Evolutionary conservation across 257 asterid species (phyloP).

Genomic region (Hygrophila difformis): DNA sequence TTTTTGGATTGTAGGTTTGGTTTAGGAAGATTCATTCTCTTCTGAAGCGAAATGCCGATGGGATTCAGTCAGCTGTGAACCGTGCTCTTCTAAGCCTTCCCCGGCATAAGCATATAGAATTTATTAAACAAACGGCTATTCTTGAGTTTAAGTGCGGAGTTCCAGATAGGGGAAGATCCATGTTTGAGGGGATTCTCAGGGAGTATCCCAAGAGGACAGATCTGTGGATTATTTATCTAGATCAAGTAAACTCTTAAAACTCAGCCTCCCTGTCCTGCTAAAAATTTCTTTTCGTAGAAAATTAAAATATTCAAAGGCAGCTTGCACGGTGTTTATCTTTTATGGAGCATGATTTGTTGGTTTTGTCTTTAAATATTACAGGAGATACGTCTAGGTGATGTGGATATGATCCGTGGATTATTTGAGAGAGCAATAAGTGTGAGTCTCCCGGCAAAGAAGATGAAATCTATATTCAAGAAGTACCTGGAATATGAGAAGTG

Average conservation of each 20-base stretch:
- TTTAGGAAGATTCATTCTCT: conserved; percentile 48
- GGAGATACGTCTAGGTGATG: conserved; percentile 81
- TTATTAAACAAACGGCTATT: conserved; percentile 71
- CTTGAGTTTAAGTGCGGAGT: conserved; percentile 81
- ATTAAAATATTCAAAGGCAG: background rate
- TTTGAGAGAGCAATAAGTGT: conserved; percentile 90
- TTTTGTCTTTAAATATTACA: conserved; percentile 22
- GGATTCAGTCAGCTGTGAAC: conserved; percentile 50
- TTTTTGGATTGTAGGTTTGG: conserved; percentile 59
- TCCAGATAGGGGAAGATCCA: conserved; percentile 86
- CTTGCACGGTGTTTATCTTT: background rate
- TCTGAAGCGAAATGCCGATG: conserved; percentile 49
- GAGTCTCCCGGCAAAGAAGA: conserved; percentile 77
- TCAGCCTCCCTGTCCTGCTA: background rate
- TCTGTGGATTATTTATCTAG: conserved; percentile 87
- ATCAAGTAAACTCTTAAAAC: conserved; percentile 52
- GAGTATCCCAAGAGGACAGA: conserved; percentile 94
- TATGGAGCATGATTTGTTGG: background rate
- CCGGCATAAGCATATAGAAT: conserved; percentile 67
- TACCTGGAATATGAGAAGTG: conserved; percentile 72
- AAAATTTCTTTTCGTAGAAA: background rate
- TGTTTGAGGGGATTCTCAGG: conserved; percentile 76
- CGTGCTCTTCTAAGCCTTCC: conserved; percentile 77
- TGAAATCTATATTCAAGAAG: conserved; percentile 85
- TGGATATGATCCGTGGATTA: conserved; percentile 65